Evolutionary conservation across 2,329 filamentous ascomycete genomes (phyloP).

Genomic region (Ascosphaera acerosa): DNA sequence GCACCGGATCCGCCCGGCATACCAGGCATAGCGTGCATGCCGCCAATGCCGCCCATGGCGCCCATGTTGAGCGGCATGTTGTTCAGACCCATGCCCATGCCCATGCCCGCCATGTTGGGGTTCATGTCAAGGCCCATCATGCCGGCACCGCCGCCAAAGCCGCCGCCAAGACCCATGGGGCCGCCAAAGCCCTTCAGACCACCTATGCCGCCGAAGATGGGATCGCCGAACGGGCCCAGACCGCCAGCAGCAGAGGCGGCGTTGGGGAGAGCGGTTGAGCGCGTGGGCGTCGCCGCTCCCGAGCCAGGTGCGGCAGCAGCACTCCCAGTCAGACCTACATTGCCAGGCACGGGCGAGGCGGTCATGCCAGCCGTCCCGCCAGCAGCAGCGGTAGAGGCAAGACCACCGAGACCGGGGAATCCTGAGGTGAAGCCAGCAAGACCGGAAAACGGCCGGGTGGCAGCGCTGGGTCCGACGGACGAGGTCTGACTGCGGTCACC

Average conservation of each 20-base stretch:
- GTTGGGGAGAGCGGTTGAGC: neutral
- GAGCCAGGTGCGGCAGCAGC: neutral
- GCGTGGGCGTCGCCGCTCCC: neutral
- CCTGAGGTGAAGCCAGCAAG: constrained; percentile 17
- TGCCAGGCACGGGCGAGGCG: constrained; percentile 21
- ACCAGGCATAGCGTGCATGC: constrained; percentile 12
- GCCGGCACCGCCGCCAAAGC: neutral
- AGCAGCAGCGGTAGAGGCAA: constrained; percentile 40
- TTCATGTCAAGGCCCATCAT: neutral
- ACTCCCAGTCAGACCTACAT: too few species aligned
- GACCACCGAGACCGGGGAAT: constrained; percentile 15
- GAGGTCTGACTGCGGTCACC: constrained; percentile 87
- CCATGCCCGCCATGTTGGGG: neutral
- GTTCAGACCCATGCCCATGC: neutral
- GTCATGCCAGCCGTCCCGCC: constrained; percentile 43
- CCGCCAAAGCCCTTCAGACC: constrained; percentile 40
- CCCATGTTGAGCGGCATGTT: neutral
- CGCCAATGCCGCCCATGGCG: constrained; percentile 35
- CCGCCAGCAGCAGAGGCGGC: neutral
- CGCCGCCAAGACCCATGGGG: constrained; percentile 20
- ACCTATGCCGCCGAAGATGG: constrained; percentile 47
- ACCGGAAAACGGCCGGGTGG: constrained; percentile 37
- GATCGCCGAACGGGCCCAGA: constrained; percentile 23
- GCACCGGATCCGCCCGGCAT: too few species aligned
- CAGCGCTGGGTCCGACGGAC: constrained; percentile 41